Conservation (phyloP, 768 basidiomycete genomes). For the Porphyrellus cyaneotinctus region DNA sequence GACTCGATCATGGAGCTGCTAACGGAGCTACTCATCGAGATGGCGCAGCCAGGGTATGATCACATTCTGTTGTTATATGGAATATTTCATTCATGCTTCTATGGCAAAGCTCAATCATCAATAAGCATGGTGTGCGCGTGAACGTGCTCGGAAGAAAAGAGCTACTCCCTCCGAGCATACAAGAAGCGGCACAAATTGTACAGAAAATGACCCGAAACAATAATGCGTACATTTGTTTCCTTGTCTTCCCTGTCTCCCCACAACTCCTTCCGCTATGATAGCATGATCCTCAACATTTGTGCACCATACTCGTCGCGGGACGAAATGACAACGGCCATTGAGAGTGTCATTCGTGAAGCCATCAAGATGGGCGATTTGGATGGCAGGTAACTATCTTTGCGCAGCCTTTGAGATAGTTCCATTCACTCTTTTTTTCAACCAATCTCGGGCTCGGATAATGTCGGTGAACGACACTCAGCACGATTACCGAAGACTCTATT, state of each 20-base stretch:
- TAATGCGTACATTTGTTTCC: constrained; percentile 43
- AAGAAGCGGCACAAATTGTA: constrained; percentile 60
- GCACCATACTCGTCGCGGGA: constrained; percentile 91
- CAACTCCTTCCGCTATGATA: constrained; percentile 26
- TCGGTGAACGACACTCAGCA: too few species aligned
- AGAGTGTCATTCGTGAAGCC: constrained; percentile 31
- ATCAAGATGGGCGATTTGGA: constrained; percentile 29
- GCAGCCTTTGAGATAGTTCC: neutral
- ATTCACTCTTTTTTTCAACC: too few species aligned
- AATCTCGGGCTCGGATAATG: too few species aligned
- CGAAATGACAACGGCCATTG: constrained; percentile 80
- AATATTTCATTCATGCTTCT: neutral
- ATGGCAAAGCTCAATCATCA: constrained; percentile 63
- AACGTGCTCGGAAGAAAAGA: constrained; percentile 75
- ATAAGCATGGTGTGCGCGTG: constrained; percentile 78
- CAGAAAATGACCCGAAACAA: constrained; percentile 75
- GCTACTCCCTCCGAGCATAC: constrained; percentile 72
- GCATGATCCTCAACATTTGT: constrained; percentile 84
- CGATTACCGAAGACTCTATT: constrained; percentile 57
- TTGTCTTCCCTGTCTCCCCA: neutral
- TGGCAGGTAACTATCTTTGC: constrained; percentile 15
- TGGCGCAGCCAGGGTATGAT: constrained; percentile 78
- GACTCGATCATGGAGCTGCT: constrained; percentile 80
- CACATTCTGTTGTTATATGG: neutral
- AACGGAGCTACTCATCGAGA: constrained; percentile 68